Evolutionary conservation across 148 eudicot genomes (phyloP), one percentile per base, ranked within the genome.

Genomic region (Arctostaphylos glauca): DNA sequence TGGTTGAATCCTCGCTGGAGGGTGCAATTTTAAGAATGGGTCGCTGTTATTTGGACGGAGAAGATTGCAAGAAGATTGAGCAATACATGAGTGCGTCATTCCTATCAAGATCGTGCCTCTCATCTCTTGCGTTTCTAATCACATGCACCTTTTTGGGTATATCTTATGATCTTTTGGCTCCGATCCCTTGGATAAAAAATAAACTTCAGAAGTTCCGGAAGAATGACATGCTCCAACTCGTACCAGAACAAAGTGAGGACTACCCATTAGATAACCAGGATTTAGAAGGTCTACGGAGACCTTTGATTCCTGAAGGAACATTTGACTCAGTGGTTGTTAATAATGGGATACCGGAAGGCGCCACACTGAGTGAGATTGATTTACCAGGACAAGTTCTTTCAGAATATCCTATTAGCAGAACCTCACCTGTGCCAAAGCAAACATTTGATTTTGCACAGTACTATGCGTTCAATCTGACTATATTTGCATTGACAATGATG

Each of bases 131-230:
- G 38, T 96, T 96, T 87, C 88, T 96, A 50, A 96, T 96, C 70
- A 93, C 95, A 50, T 88, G 99, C 84, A 96, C 98, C 3, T 96
- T 96, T 86, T 85, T 96, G 91, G 99, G 99, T 43, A 94, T 96
- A 86, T 96, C 99, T 21, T 94, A 85, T 79, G 99, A 96, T 89
- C 87, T 96, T 3, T 85, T 94, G 77, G 92, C 99, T 64, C 99
- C 99, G 54, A 89, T 96, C 74, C 99, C 99, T 49, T 96, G 97
- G 97, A 96, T 94, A 19, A 96, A 96, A 81, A 90, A 88, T 64
- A 94, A 91, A 79, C 94, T 96, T 66, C 89, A 85, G 72, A 96
- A 89, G 86, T 92, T 94, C 46, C 87, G 92, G 3, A 94, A 96
- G 79, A 96, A 96, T 81, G 99, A 96, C 85, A 96, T 96, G 98